phyloP scores from a whole-genome alignment of 2,329 filamentous ascomycete genomes.

The Sarocladium strictum region DNA sequence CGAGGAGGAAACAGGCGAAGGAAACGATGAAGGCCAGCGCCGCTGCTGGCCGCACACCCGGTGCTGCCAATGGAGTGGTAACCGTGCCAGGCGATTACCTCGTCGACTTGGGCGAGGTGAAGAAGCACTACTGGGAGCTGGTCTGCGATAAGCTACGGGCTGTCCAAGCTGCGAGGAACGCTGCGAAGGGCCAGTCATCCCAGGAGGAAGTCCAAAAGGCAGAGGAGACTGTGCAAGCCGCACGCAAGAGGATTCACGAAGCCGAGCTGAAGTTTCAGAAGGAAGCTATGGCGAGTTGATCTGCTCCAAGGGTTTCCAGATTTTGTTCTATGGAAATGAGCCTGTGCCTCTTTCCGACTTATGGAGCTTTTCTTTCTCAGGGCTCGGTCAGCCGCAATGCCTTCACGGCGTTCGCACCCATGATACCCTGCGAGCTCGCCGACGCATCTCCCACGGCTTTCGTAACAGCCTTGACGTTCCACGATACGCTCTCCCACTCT shows the following conservation, averaged over 20 bases:
- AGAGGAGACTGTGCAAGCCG: conserved; percentile 22
- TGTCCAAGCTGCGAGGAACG: conserved; percentile 28
- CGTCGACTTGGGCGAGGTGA: conserved; percentile 22
- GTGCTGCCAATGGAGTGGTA: conserved; percentile 27
- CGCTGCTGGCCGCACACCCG: conserved; percentile 16
- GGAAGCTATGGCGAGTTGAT: conserved; percentile 18
- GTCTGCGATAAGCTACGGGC: conserved; percentile 36
- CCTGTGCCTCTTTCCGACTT: too few relatives aligned
- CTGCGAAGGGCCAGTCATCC: conserved; percentile 20
- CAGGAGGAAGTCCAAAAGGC: conserved; percentile 22
- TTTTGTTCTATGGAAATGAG: neutral
- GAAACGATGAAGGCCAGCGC: conserved; percentile 24
- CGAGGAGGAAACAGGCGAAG: conserved; percentile 29
- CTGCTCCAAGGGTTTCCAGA: neutral
- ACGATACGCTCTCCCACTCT: conserved; percentile 63
- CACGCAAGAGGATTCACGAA: conserved; percentile 29
- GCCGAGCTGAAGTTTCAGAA: conserved; percentile 30
- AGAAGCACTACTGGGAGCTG: conserved; percentile 32
- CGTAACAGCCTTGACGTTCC: conserved; percentile 46
- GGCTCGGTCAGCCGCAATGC: conserved; percentile 34
- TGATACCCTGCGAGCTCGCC: conserved; percentile 42
- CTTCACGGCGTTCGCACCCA: conserved; percentile 54
- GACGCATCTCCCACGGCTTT: conserved; percentile 41
- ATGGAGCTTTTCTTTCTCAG: too few relatives aligned
- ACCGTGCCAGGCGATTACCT: conserved; percentile 30